Percentiles rank a stretch among this genome's conserved stretches.
Conservation (phyloP, 345 rosid species). For the Populus simonii region DNA sequence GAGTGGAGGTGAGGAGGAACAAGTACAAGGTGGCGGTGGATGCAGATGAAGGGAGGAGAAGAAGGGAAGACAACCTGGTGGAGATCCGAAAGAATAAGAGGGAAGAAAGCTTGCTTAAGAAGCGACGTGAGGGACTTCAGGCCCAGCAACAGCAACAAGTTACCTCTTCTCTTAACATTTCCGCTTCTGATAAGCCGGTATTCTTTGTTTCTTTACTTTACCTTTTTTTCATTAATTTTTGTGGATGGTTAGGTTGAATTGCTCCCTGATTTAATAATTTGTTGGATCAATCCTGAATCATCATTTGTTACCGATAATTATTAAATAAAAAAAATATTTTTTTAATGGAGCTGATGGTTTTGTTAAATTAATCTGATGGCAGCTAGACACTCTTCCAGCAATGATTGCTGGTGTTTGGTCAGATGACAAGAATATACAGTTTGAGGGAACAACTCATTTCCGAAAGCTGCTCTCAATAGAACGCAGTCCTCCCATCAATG, state of each 20-base stretch:
- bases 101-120: slow-evolving; percentile 29
- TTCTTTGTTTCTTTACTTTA: background rate
- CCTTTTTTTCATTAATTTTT: background rate
- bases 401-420: slow-evolving; percentile 27
- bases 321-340: too few species aligned
- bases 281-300: background rate
- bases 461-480: slow-evolving; percentile 31
- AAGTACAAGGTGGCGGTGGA: slow-evolving; percentile 32
- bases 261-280: background rate
- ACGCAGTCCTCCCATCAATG: slow-evolving; percentile 27
- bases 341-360: background rate
- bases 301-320: too few species aligned
- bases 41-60: slow-evolving; percentile 29
- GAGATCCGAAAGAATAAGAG: slow-evolving; percentile 30
- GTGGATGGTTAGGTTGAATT: background rate
- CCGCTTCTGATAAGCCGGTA: slow-evolving; percentile 18
- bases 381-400: slow-evolving; percentile 24
- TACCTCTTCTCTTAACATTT: slow-evolving; percentile 2
- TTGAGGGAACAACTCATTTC: slow-evolving; percentile 27
- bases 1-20: slow-evolving; percentile 30
- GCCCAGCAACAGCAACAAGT: slow-evolving; percentile 6
- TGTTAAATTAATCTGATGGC: background rate
- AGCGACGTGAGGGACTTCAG: slow-evolving; percentile 25
- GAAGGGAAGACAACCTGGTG: slow-evolving; percentile 33
- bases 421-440: slow-evolving; percentile 14